phyloP scores from a whole-genome alignment of 2,329 filamentous ascomycete species.

The Microcyclosporella mali region DNA sequence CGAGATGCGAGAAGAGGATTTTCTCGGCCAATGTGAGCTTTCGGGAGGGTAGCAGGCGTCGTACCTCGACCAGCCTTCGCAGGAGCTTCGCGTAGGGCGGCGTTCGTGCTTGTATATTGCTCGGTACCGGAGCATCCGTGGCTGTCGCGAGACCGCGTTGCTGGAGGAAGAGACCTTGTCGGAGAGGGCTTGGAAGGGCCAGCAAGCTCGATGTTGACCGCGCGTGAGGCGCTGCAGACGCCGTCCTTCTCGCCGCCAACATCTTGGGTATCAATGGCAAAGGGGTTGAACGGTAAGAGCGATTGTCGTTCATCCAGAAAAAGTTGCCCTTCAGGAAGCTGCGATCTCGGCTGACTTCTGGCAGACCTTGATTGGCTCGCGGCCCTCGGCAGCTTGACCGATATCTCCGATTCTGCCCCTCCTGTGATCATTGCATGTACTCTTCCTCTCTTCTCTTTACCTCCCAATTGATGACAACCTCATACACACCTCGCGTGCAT shows the following conservation, averaged over 20 bases:
- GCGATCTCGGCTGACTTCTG: no score
- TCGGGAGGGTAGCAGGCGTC: constrained; percentile 57
- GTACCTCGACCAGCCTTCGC: constrained; percentile 68
- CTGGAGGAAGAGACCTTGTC: constrained; percentile 19
- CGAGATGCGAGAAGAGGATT: constrained; percentile 93
- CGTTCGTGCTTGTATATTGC: constrained; percentile 48
- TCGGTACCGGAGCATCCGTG: constrained; percentile 20
- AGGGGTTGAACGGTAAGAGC: background rate
- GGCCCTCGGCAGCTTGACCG: no score
- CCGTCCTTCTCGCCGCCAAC: constrained; percentile 22
- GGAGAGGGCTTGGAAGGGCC: constrained; percentile 16
- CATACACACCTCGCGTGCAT: no score
- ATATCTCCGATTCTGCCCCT: no score
- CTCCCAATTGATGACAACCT: no score
- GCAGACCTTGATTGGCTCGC: no score
- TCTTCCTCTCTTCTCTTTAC: no score
- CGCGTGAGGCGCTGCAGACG: constrained; percentile 10
- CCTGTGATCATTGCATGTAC: no score
- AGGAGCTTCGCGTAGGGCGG: constrained; percentile 80
- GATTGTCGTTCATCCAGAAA: no score
- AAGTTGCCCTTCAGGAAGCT: no score
- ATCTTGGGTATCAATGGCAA: constrained; percentile 17
- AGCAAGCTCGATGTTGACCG: constrained; percentile 10
- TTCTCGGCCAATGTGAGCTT: constrained; percentile 89
- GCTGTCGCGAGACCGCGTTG: constrained; percentile 29